Conservation (phyloP, 2,329 filamentous ascomycete species). For the Aspergillus sp. region DNA sequence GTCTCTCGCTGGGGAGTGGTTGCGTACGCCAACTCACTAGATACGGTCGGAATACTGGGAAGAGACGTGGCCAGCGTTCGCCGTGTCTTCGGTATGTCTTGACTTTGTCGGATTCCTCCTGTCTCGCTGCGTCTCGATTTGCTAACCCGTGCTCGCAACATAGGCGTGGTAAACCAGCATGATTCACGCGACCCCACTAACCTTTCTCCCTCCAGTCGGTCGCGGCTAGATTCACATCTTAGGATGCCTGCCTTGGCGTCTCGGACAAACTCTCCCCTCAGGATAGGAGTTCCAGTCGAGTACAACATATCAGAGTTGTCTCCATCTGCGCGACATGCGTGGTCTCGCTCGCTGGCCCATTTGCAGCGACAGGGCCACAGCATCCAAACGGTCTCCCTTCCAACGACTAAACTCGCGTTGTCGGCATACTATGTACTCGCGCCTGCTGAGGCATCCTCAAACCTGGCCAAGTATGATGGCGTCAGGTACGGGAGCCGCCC, state of each 20-base stretch:
- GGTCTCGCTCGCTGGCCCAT: slow-evolving; percentile 62
- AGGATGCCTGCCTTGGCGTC: slow-evolving; percentile 23
- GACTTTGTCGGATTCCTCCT: not conserved
- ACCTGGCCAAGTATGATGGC: slow-evolving; percentile 94
- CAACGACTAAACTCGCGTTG: slow-evolving; percentile 79
- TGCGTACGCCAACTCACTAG: slow-evolving; percentile 88
- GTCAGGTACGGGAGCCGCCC: slow-evolving; percentile 78
- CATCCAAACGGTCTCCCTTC: slow-evolving; percentile 75
- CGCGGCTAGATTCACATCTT: slow-evolving; percentile 50
- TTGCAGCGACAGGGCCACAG: slow-evolving; percentile 68
- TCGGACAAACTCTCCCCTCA: slow-evolving; percentile 36
- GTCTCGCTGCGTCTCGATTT: not conserved
- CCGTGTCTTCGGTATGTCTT: slow-evolving; percentile 53
- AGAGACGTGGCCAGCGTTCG: slow-evolving; percentile 54
- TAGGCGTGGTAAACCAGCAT: slow-evolving; percentile 56
- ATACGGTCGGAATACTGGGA: slow-evolving; percentile 81
- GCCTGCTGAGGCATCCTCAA: slow-evolving; percentile 91
- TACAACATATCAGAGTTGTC: slow-evolving; percentile 87
- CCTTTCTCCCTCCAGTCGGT: slow-evolving; percentile 59
- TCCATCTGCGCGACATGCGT: slow-evolving; percentile 67
- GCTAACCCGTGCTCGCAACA: slow-evolving; percentile 22
- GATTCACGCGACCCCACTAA: slow-evolving; percentile 77
- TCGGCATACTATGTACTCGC: slow-evolving; percentile 95
- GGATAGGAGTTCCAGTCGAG: slow-evolving; percentile 66
- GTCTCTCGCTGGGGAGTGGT: slow-evolving; percentile 84